Evolutionary conservation across 139 green algal genomes (phyloP).

Genomic region (Haematococcus sp.): DNA sequence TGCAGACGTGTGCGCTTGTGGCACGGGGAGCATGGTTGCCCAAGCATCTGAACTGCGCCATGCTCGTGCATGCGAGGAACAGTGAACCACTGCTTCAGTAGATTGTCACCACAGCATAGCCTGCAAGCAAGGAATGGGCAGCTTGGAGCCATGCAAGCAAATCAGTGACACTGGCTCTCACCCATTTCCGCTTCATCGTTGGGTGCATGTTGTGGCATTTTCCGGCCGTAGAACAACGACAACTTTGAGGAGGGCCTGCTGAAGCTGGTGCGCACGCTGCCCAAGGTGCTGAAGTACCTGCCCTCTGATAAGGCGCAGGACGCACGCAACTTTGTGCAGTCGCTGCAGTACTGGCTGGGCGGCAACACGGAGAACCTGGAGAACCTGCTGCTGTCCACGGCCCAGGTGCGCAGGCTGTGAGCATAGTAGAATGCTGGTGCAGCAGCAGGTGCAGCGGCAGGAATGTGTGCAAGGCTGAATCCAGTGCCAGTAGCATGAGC

Average conservation of each 20-base stretch:
- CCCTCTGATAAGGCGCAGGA: slow-evolving; percentile 73
- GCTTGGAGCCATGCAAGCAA: too few relatives aligned
- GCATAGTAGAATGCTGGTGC: background rate
- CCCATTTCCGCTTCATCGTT: background rate
- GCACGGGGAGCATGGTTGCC: background rate
- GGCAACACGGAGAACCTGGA: slow-evolving; percentile 96
- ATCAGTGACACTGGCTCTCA: background rate
- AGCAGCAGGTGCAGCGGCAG: too few relatives aligned
- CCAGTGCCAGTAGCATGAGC: background rate
- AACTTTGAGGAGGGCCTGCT: slow-evolving; percentile 99
- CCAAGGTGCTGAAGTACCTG: slow-evolving; percentile 84
- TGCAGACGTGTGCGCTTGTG: too few relatives aligned
- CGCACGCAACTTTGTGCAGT: slow-evolving; percentile 85
- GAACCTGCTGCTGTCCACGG: slow-evolving; percentile 94
- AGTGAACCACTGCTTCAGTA: too few relatives aligned
- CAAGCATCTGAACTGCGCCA: background rate
- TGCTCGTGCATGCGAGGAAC: too few relatives aligned
- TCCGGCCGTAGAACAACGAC: slow-evolving; percentile 75
- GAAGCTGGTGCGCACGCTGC: slow-evolving; percentile 92
- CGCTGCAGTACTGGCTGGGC: slow-evolving; percentile 99
- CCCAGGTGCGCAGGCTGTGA: slow-evolving; percentile 19
- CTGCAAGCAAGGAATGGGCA: too few relatives aligned
- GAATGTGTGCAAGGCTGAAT: too few relatives aligned
- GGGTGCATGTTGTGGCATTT: background rate
- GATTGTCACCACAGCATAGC: too few relatives aligned